These are phyloP conservation scores for Mercurialis annua DNA, from an alignment of 345 rosid species.

Conservation along the genomic window DNA sequence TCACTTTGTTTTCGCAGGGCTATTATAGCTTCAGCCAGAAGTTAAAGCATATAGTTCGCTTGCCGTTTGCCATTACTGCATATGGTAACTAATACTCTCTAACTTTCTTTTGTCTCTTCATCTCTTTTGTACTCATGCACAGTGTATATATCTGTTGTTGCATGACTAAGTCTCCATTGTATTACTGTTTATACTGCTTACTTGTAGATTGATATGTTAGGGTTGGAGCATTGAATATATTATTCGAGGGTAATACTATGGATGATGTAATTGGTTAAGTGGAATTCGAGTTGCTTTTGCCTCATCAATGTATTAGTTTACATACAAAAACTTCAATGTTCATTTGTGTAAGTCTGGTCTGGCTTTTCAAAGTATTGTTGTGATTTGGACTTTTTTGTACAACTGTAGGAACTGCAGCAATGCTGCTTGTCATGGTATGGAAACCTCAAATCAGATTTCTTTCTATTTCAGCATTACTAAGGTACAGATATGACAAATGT, in stretches of 20 bases:
- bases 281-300: background rate
- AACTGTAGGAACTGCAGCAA: constrained; percentile 74
- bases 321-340: background rate
- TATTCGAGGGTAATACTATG: too few relatives aligned
- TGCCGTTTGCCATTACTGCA: constrained; percentile 81
- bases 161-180: background rate
- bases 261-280: background rate
- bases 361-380: constrained; percentile 7
- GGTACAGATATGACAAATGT: constrained; percentile 39
- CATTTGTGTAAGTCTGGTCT: background rate
- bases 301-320: too few relatives aligned
- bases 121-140: background rate
- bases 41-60: constrained; percentile 88
- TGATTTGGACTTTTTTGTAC: background rate
- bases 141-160: background rate
- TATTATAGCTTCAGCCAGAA: constrained; percentile 98
- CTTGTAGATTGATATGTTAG: background rate
- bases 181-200: background rate
- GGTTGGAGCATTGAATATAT: background rate
- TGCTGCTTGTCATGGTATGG: constrained; percentile 90
- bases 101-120: constrained; percentile 7
- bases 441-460: constrained; percentile 55
- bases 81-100: constrained; percentile 50
- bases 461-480: constrained; percentile 55
- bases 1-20: constrained; percentile 52